Base-by-base conservation (phyloP, 2,329 filamentous ascomycete species). In the Monilinia polystroma region DNA sequence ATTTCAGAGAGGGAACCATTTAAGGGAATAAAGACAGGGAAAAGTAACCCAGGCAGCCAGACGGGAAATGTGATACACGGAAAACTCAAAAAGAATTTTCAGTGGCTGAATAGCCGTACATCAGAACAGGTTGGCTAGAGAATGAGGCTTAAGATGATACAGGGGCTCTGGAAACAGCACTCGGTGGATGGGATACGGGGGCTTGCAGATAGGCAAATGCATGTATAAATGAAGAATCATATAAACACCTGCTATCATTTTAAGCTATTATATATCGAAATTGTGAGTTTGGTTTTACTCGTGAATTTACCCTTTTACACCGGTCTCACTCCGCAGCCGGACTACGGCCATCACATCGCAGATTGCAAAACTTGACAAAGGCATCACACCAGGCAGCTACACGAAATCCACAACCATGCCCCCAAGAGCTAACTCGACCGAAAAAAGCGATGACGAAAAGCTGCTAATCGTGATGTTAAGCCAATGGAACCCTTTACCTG, bases 171-270 rank as follows among this genome's bases (percentile, higher is more conserved):
- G 41, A 49, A 12, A n/a, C 43, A 18, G 20, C 23, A 23, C 26
- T 60, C n/a, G 12, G 29, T 49, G 11, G 14, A 23, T 35, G 8
- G 45, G n/a, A 51, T 26, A 8, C 32, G 51, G 45, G 45, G 32
- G 11, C 16, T 51, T 18, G 1, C n/a, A 20, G 2, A 51, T 26
- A 51, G 45, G 32, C 32, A 38, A 29, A 38, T 35, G 4, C 14
- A 62, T 26, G 8, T 12, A 62, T 62, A 32, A 11, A 51, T 26
- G n/a, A 41, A 51, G 58, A 62, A 51, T 51, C 29, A 52, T 6
- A n/a, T 51, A 11, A 20, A 62, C 18, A 23, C 32, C 14, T 20
- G 20, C 14, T 32, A 38, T 20, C 18, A 16, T 10, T 38, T 26
- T 11, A 14, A 35, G 10, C 12, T 8, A 26, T 12, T 52, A 41